Evolutionary conservation across 805 yeast species (phyloP), one percentile per base, ranked within the genome.

Genomic region (Candida fluviatilis): DNA sequence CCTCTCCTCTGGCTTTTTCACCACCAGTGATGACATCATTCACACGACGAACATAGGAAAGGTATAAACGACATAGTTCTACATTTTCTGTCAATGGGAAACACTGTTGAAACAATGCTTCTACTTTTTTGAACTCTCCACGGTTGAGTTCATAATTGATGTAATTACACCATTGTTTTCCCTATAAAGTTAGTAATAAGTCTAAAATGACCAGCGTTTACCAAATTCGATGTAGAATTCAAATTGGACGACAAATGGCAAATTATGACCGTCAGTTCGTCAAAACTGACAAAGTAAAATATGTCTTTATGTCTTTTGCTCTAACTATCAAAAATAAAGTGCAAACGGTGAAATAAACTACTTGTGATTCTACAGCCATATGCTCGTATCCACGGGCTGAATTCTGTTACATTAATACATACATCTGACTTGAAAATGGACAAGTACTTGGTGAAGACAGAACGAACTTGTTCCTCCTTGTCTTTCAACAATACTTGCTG

Each of bases 21-120:
- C 93, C 93, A 17, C 91, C 95, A 3, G 89, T 82, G 37, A 83
- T 76, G 16, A 83, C 71, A 48, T 77, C 75, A 50, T 84, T 80
- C 39, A 73, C 76, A 31, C 87, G 69, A 39, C 90, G 78, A 19
- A 90, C 87, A 56, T 85, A 87, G 33, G 75, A 76, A 19, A 93
- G 73, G 58, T 91, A 91, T n/a, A 75, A 62, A 38, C 78, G 69
- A 82, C 95, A 91, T 18, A 91, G 60, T 17, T 75, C 73, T 18
- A 88, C 80, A 48, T 83, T 79, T 36, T 75, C 77, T 14, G 81
- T 73, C 23, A 70, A 68, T 2, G 80, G 72, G 31, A 90, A 69
- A 52, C 87, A 78, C 36, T 80, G 67, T 5, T 77, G 69, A 49
- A 88, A 83, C 15, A 87, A 58, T 32, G 69, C 66, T 52, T 85